Conservation (phyloP, 1,284 basidiomycete species). For the Veloboletus limbatus region DNA sequence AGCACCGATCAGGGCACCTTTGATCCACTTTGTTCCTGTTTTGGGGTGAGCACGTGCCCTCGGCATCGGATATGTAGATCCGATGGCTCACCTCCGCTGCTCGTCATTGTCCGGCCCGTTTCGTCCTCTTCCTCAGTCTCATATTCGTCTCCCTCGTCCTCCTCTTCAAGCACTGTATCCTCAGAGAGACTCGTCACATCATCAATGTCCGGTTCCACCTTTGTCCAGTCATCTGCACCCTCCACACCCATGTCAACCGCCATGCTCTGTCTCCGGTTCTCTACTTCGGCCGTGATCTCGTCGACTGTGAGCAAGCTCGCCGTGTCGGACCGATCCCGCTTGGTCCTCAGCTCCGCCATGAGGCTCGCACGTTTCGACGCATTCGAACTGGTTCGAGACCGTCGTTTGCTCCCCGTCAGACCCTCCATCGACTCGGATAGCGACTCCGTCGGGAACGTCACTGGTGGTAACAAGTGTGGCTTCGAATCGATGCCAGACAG, state of each 20-base stretch:
- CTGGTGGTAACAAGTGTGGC: constrained; percentile 75
- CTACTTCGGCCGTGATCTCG: constrained; percentile 96
- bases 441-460: constrained; percentile 75
- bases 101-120: constrained; percentile 57
- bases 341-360: constrained; percentile 74
- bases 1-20: constrained; percentile 95
- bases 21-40: constrained; percentile 93
- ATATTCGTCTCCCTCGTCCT: constrained; percentile 40
- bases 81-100: constrained; percentile 56
- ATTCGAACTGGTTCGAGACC: constrained; percentile 44
- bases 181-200: constrained; percentile 38
- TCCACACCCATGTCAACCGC: constrained; percentile 43
- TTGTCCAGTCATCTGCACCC: constrained; percentile 67
- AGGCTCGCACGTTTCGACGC: constrained; percentile 74
- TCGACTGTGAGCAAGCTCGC: constrained; percentile 94
- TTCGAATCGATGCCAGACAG: constrained; percentile 33
- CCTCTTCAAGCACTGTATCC: constrained; percentile 47
- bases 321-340: constrained; percentile 82
- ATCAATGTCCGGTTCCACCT: constrained; percentile 49
- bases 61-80: background rate
- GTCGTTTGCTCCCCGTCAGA: constrained; percentile 38
- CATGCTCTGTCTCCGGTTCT: constrained; percentile 69
- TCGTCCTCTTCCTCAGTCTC: constrained; percentile 52
- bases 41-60: constrained; percentile 11
- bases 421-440: constrained; percentile 74